Evolutionary conservation across 2,329 filamentous ascomycete species (phyloP).

Genomic region (Xylariales sp.): DNA sequence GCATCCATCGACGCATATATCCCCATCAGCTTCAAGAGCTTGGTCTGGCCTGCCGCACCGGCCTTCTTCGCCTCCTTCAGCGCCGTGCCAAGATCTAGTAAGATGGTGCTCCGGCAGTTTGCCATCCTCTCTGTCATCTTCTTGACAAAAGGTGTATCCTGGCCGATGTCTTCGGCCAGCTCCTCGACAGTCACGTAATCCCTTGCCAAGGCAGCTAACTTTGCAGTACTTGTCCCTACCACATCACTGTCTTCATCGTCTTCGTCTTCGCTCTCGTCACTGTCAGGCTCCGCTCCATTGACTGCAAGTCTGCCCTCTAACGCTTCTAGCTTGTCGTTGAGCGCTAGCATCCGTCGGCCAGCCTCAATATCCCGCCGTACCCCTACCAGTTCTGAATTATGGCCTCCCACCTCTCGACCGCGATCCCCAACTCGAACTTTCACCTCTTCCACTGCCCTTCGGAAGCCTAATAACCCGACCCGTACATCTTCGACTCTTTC

Average conservation of each 20-base stretch:
- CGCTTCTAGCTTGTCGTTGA: slow-evolving; percentile 57
- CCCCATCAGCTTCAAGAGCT: slow-evolving; percentile 46
- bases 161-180: slow-evolving; percentile 40
- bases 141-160: slow-evolving; percentile 43
- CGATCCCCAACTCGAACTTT: slow-evolving; percentile 60
- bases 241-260: slow-evolving; percentile 27
- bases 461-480: slow-evolving; percentile 81
- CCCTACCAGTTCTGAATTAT: slow-evolving; percentile 63
- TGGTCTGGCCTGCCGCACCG: slow-evolving; percentile 36
- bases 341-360: slow-evolving; percentile 60
- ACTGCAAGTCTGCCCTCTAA: slow-evolving; percentile 62
- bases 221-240: slow-evolving; percentile 42
- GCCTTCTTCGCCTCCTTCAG: slow-evolving; percentile 37
- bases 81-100: slow-evolving; percentile 51
- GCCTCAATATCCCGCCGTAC: slow-evolving; percentile 59
- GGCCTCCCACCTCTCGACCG: slow-evolving; percentile 54
- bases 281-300: slow-evolving; percentile 29
- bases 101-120: slow-evolving; percentile 51
- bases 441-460: slow-evolving; percentile 73
- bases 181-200: slow-evolving; percentile 39
- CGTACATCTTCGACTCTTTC: slow-evolving; percentile 87
- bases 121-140: slow-evolving; percentile 48
- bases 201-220: slow-evolving; percentile 39
- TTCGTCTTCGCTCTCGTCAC: slow-evolving; percentile 31
- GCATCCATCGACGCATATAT: slow-evolving; percentile 51